Percentiles rank a stretch among this genome's conserved stretches.
These are phyloP conservation scores for Erysimum cheiranthoides DNA, from an alignment of 345 rosid genomes.

Conservation along the genomic window DNA sequence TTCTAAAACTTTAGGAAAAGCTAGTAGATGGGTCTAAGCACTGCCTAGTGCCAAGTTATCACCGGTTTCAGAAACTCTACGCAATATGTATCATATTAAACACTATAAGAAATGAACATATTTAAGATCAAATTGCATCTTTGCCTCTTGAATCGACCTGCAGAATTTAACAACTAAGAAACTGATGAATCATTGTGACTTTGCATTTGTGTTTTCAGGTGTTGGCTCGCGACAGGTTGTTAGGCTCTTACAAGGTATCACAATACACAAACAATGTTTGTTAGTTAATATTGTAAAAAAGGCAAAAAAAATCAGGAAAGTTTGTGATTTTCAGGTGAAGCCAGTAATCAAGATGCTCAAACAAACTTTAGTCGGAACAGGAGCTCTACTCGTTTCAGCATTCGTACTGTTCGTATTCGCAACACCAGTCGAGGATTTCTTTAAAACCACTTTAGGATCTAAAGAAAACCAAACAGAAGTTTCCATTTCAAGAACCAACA, in stretches of 20 bases:
- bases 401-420: slow-evolving; percentile 71
- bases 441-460: slow-evolving; percentile 49
- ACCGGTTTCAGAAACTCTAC: neutral
- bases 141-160: neutral
- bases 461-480: slow-evolving; percentile 51
- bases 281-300: neutral
- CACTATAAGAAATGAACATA: neutral
- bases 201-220: slow-evolving; percentile 55
- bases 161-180: neutral
- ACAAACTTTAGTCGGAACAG: slow-evolving; percentile 85
- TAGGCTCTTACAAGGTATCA: slow-evolving; percentile 92
- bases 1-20: neutral
- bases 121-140: neutral
- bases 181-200: neutral
- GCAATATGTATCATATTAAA: neutral
- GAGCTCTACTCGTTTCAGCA: slow-evolving; percentile 77
- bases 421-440: slow-evolving; percentile 79
- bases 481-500: slow-evolving; percentile 55
- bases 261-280: slow-evolving; percentile 13
- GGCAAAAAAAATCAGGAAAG: neutral
- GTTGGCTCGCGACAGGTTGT: slow-evolving; percentile 89
- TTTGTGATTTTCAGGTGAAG: slow-evolving; percentile 62
- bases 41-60: neutral
- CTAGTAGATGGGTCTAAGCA: neutral
- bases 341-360: slow-evolving; percentile 89